Base-by-base conservation (phyloP, 345 rosid species). In the Hibiscus trionum region DNA sequence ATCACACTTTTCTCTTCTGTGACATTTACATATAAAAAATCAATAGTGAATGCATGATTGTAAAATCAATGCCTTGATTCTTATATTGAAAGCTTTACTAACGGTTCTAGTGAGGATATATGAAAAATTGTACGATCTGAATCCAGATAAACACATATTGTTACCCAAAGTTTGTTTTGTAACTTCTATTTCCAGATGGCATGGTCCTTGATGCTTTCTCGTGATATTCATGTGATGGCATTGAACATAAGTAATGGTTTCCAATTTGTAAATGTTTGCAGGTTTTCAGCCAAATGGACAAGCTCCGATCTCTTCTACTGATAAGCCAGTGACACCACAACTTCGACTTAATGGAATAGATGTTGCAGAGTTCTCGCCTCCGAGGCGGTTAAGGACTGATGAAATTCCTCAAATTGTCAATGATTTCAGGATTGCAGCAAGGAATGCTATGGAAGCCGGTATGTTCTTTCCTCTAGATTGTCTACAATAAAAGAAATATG, bases 381-480 rank as follows among this genome's bases (percentile, higher is more conserved):
- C 97, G 0, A 79, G 91, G 73, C 82, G 83, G n/a, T 72, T 91
- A 31, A 73, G 77, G 46, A 81, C 88, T 0, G 90, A 86, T 37
- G 93, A 91, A 80, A 89, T 91, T 70, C 93, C 97, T n/a, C 69
- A 76, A 66, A 76, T 86, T 72, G 86, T 91, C 77, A 78, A 86
- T 57, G 89, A 91, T 58, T 91, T 84, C 58, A 85, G 90, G 66
- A 77, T 82, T 72, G 94, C 97, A 61, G 92, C 97, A 44, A 81
- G 88, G 79, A 91, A 91, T 73, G 97, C 93, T 7, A 83, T 85
- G 24, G 93, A 87, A 77, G 97, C 93, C 27, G 93, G 95, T 89
- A 85, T 67, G 66, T 14, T 66, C 56, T 59, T 2, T 52, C 27
- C 7, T 15, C 16, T 12, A 26, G 57, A 26, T 66, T 15, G 14